These are phyloP conservation scores for Venustampulla echinocandica DNA, from an alignment of 495 filamentous ascomycete species.

Conservation along the genomic window DNA sequence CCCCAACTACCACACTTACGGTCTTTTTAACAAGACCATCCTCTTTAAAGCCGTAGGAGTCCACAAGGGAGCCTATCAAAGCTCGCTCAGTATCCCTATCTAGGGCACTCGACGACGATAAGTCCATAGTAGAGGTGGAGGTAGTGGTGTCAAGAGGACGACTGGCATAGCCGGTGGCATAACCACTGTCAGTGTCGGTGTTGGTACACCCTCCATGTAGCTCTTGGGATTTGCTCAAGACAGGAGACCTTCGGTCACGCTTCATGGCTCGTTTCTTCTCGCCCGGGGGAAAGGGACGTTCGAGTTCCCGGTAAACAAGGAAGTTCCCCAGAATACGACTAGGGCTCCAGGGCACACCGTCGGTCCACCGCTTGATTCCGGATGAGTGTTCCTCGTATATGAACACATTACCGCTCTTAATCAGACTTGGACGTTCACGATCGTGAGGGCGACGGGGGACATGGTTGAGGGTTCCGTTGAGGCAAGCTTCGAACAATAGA, in stretches of 20 bases:
- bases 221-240: slow-evolving; percentile 18
- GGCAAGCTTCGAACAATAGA: slow-evolving; percentile 65
- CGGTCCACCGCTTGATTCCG: slow-evolving; percentile 90
- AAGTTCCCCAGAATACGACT: slow-evolving; percentile 85
- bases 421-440: slow-evolving; percentile 61
- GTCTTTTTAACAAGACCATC: slow-evolving; percentile 88
- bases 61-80: slow-evolving; percentile 71
- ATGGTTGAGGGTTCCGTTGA: slow-evolving; percentile 59
- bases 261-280: slow-evolving; percentile 87
- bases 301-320: slow-evolving; percentile 80
- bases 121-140: slow-evolving; percentile 30
- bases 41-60: slow-evolving; percentile 81
- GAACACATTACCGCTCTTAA: slow-evolving; percentile 77
- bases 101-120: slow-evolving; percentile 24
- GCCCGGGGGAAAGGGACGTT: slow-evolving; percentile 72
- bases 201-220: slow-evolving; percentile 9
- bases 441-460: slow-evolving; percentile 80
- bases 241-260: slow-evolving; percentile 36
- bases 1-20: slow-evolving; percentile 63
- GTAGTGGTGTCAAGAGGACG: slow-evolving; percentile 18
- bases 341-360: slow-evolving; percentile 82
- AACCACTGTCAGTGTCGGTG: slow-evolving; percentile 20
- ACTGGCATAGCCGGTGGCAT: background rate
- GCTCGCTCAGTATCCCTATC: slow-evolving; percentile 47
- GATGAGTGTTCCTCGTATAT: slow-evolving; percentile 85